Evolutionary conservation across 805 yeast species (phyloP), one percentile per base, ranked within the genome.

Genomic region (Candida xiaguanensis): DNA sequence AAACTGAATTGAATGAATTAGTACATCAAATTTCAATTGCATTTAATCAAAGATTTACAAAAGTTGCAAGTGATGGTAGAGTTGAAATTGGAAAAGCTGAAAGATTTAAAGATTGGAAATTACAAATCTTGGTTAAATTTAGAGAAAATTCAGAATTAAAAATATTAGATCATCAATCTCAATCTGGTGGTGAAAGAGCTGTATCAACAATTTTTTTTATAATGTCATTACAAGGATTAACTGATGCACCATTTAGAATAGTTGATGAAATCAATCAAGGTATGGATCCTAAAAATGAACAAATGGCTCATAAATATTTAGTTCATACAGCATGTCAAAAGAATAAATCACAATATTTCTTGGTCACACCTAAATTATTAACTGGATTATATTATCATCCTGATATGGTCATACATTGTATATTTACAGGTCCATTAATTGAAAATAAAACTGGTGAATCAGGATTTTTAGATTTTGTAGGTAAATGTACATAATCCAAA

Each of bases 241-340:
- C 97, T 0, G 74, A 75, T 20, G 87, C 96, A 0, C 98, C 99
- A 8, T 88, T 93, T 54, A 71, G 98, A 55, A 90, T 91, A 2
- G 96, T 93, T 6, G 99, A 93, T 63, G 99, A 93, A 67, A 95
- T 93, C 46, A 93, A 93, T 58, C 99, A 93, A 65, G 99, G 99
- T 49, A 90, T 93, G 98, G 99, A 93, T 63, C 85, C 95, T 9
- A 77, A 77, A 44, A 93, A 93, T 55, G 99, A 93, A 60, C 77
- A 90, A 45, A 72, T 78, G 64, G 90, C 93, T 2, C 96, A 91
- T 56, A 75, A 77, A 45, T 77, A 86, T 45, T 80, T 93, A 73
- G 96, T 91, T 1, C 80, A 84, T 40, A 80, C 84, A 34, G 91
- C 97, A 0, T 86, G 96, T 55, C 46, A 49, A 28, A 53, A 52